Evolutionary conservation across 2,329 filamentous ascomycete genomes (phyloP), one percentile per base, ranked within the genome.

Genomic region (Xenoacremonium recifei): DNA sequence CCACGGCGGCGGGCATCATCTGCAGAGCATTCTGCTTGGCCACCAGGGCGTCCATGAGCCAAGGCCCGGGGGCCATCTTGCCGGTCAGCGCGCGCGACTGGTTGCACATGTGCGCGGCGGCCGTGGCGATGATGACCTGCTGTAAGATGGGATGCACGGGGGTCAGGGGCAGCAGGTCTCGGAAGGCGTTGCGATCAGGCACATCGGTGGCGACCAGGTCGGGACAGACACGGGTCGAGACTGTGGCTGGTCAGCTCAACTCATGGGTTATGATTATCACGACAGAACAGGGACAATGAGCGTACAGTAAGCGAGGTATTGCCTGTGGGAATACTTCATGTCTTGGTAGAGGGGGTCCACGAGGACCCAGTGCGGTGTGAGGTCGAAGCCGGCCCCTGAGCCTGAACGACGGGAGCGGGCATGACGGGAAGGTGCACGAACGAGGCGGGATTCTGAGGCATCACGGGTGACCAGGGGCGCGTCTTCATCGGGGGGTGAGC

Each of bases 311-410:
- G 62, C 62, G 35, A 71, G 58, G 43, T 70, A 71, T 49, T 67
- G 60, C 12, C 68, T 61, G 44, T 69, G 59, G 33, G 62, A 21
- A 75, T 68, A 25, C 73, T 73, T 21, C 70, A 82, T 50, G 68
- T 80, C 65, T 77, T 85, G 68, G 47, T 65, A 70, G 21, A 71
- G 46, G 35, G 68, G 69, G 49, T 72, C 70, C 35, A 68, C 62
- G 39, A 76, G 60, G 16, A 59, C 54, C 62, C 67, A 67, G 5
- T 70, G 63, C n/a, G 58, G 53, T 33, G 57, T 48, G 34, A 49
- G 43, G 37, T 53, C 47, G 17, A 44, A 42, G 35, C 47, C 36
- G n/a, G 41, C 46, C 42, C 53, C 39, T 40, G 32, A 10, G 47
- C 48, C 37, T 37, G 52, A 39, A 44, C 55, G 44, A 37, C 59